Conservation (phyloP, 257 asterid species). For the Asclepias syriaca region DNA sequence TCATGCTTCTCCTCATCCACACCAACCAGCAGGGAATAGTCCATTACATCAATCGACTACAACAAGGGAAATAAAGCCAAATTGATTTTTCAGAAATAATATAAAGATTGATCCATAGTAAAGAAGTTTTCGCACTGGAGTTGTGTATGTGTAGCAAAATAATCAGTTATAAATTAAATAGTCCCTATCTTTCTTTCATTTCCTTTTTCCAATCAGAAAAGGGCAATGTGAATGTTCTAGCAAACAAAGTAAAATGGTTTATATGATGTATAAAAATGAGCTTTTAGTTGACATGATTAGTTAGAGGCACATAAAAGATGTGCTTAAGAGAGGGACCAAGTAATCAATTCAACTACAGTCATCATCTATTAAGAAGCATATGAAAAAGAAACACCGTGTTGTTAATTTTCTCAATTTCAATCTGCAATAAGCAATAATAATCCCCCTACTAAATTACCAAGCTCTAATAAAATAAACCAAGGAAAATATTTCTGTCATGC, state of each 20-base stretch:
- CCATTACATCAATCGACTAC: slow-evolving; percentile 81
- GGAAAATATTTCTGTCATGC: neutral
- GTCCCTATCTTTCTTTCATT: too few relatives aligned
- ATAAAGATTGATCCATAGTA: neutral
- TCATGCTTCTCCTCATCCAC: slow-evolving; percentile 70
- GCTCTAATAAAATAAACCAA: neutral
- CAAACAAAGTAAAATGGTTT: neutral
- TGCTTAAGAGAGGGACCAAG: neutral
- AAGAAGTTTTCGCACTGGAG: neutral
- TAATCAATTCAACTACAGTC: neutral
- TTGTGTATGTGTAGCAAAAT: neutral
- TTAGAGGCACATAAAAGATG: neutral
- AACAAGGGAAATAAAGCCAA: slow-evolving; percentile 6
- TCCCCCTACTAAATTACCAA: neutral
- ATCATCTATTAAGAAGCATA: neutral
- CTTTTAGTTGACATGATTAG: neutral
- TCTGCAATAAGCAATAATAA: neutral
- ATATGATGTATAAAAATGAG: neutral
- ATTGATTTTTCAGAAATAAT: neutral
- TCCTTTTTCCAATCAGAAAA: too few relatives aligned
- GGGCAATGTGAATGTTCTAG: neutral
- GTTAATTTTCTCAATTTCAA: neutral
- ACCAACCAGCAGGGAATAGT: slow-evolving; percentile 76
- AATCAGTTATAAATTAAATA: neutral
- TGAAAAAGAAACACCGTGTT: neutral